Percentiles rank a stretch among this genome's conserved stretches.
These are phyloP conservation scores for Huntiella bhutanensis DNA, from an alignment of 2,329 filamentous ascomycete species.

Conservation along the genomic window DNA sequence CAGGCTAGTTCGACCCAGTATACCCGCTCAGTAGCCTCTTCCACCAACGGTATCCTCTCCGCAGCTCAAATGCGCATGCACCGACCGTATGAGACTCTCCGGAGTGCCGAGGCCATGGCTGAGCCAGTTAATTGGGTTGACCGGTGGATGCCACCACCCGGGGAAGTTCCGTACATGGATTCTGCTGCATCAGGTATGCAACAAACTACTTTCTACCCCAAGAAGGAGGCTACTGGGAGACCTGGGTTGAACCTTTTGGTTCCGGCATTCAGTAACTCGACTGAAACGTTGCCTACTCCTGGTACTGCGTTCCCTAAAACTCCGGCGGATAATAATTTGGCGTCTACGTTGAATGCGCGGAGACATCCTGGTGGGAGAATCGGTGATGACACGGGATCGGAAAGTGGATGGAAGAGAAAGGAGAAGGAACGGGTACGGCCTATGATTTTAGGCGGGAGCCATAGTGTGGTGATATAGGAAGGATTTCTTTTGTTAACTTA, in stretches of 20 bases:
- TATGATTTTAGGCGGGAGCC: constrained; percentile 7
- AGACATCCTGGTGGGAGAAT: neutral
- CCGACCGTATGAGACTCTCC: constrained; percentile 7
- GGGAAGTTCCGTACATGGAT: neutral
- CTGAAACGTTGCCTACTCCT: constrained; percentile 9
- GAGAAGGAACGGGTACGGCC: neutral
- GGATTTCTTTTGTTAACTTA: constrained; percentile 1
- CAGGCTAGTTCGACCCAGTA: constrained; percentile 3
- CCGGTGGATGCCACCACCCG: constrained; percentile 10
- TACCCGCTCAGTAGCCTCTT: neutral
- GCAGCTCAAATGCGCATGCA: neutral
- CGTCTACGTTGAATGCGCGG: neutral
- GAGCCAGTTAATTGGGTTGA: constrained; percentile 10
- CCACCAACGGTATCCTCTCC: neutral
- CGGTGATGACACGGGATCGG: neutral
- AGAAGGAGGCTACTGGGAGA: neutral
- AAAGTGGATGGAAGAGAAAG: neutral
- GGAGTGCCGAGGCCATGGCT: constrained; percentile 6
- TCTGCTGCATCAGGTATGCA: neutral
- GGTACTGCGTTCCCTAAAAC: constrained; percentile 9
- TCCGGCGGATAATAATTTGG: constrained; percentile 4
- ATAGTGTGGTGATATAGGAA: constrained; percentile 3
- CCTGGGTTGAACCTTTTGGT: constrained; percentile 10
- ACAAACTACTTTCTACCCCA: neutral
- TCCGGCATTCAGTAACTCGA: constrained; percentile 8